Evolutionary conservation across 257 asterid species (phyloP), one percentile per base, ranked within the genome.

Genomic region (Fraxinus quadrangulata): DNA sequence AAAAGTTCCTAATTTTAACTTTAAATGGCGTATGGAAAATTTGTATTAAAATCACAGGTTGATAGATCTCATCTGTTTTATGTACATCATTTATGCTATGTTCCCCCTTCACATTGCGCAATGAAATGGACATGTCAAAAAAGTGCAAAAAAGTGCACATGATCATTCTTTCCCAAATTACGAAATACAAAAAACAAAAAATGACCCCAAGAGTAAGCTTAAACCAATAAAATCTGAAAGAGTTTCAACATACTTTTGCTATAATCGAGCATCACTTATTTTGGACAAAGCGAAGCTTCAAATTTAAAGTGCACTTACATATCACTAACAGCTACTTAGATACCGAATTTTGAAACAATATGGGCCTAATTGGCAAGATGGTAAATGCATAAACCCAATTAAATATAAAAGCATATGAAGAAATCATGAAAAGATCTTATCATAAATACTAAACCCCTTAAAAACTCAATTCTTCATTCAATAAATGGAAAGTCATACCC

Each of bases 401-500:
- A 73, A 26, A 78, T 21, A 39, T 12, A 78, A 30, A 51, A 61
- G 51, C 7, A 1, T 30, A 81, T 24, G 14, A 26, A n/a, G 70
- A 72, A 80, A 26, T 23, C 67, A 73, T 59, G 24, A 75, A 70
- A 81, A 54, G 33, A 36, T 45, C 47, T 51, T 13, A 72, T 24
- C 51, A n/a, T 63, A 73, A 40, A 56, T 72, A 63, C 65, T 39
- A 70, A 67, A 80, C 16, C 49, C 49, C 49, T 42, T 2, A 11
- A 74, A 31, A 69, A 76, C 69, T 68, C 30, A 66, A 17, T 65
- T 42, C 49, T 42, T 73, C 71, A 79, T 31, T 71, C 73, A 80
- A 51, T 30, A 74, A 81, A 69, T 59, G 21, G 49, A 75, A 42
- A 79, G 65, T 1, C 87, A 86, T 92, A 92, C 99, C 97, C 97